Percentiles rank a stretch among this genome's conserved stretches.
These are phyloP conservation scores for Solanum chmielewskii DNA, from an alignment of 257 asterid genomes.

Conservation along the genomic window DNA sequence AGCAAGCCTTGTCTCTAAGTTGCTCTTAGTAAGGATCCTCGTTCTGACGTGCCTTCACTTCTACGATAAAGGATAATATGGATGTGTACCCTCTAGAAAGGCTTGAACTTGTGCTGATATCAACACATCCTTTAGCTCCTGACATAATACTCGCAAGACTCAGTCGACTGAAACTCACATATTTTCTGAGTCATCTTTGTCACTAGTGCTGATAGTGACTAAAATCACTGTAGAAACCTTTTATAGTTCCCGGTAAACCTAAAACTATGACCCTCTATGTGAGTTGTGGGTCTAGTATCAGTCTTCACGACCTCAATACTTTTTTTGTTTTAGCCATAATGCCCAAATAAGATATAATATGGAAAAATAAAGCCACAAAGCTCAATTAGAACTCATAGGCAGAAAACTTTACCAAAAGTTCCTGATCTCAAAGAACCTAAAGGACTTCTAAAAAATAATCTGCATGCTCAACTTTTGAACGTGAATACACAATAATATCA, in stretches of 20 bases:
- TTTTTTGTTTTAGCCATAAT: neutral
- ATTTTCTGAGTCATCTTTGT: neutral
- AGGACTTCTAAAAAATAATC: neutral
- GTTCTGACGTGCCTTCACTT: neutral
- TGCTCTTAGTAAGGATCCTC: neutral
- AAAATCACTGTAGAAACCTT: too few species aligned
- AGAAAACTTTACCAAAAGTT: neutral
- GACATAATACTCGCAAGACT: neutral
- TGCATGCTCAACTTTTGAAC: neutral
- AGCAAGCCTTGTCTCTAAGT: neutral
- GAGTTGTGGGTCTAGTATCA: too few species aligned
- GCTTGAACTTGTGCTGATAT: neutral
- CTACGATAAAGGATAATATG: neutral
- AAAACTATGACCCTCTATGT: neutral
- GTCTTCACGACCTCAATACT: neutral
- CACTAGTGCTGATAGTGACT: neutral
- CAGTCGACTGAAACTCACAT: neutral
- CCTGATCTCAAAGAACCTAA: neutral
- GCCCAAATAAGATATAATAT: too few species aligned
- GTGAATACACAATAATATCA: neutral
- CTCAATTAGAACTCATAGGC: too few species aligned
- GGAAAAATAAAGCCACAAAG: neutral
- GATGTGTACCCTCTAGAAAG: neutral
- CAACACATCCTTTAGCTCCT: neutral
- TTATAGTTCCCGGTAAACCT: neutral